Evolutionary conservation across 805 yeast genomes (phyloP).

Genomic region (Zygoascus flipseniorum): DNA sequence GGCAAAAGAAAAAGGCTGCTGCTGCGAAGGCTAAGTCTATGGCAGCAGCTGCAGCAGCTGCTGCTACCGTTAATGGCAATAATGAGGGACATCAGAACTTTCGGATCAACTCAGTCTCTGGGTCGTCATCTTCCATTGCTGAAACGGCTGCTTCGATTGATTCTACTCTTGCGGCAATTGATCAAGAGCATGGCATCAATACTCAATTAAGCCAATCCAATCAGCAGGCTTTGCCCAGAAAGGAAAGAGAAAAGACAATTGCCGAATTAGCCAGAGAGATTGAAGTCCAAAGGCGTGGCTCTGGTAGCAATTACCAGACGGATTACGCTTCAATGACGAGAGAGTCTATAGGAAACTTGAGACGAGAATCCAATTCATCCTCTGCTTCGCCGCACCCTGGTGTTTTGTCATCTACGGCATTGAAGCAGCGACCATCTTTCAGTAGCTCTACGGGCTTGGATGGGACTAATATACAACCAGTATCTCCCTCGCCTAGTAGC

Average conservation of each 20-base stretch:
- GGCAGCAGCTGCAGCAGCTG: constrained; percentile 9
- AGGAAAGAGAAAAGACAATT: constrained; percentile 22
- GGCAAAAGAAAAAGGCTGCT: constrained; percentile 46
- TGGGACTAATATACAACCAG: neutral
- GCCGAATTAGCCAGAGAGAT: constrained; percentile 28
- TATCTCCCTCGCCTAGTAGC: constrained; percentile 10
- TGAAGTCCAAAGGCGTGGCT: constrained; percentile 16
- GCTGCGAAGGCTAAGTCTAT: constrained; percentile 18
- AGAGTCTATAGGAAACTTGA: constrained; percentile 2
- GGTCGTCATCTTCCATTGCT: neutral
- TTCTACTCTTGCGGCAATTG: neutral
- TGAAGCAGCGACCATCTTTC: neutral
- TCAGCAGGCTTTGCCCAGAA: constrained; percentile 9
- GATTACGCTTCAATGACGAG: constrained; percentile 8
- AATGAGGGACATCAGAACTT: constrained; percentile 10
- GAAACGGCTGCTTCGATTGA: neutral
- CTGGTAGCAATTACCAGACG: constrained; percentile 5
- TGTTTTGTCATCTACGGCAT: neutral
- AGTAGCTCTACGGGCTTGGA: neutral
- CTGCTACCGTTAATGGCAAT: neutral
- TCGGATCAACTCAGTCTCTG: neutral
- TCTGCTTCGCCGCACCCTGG: constrained; percentile 2
- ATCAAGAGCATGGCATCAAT: neutral
- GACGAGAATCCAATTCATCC: neutral
- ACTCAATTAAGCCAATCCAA: neutral